These are phyloP conservation scores for Pleurotus djamor DNA, from an alignment of 768 basidiomycete species.

Conservation along the genomic window DNA sequence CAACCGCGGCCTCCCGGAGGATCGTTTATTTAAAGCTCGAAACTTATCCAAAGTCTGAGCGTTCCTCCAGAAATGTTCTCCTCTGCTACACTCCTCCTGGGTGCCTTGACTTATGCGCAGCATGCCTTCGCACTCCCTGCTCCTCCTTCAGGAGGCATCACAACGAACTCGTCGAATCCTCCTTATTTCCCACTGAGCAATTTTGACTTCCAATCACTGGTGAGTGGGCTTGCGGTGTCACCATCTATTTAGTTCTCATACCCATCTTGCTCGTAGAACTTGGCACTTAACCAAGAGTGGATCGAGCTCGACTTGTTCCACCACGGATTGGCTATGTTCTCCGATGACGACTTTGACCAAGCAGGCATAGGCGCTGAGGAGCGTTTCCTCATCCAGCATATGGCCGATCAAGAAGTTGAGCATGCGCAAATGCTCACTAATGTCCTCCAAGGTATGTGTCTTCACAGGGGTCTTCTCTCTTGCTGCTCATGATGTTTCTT, in stretches of 20 bases:
- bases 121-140: background rate
- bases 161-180: conserved; percentile 13
- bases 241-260: background rate
- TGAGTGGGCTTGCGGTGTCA: conserved; percentile 10
- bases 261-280: conserved; percentile 26
- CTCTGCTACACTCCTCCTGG: background rate
- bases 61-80: no score
- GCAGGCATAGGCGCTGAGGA: conserved; percentile 53
- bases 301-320: conserved; percentile 64
- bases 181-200: conserved; percentile 30
- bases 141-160: background rate
- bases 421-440: conserved; percentile 55
- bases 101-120: background rate
- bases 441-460: conserved; percentile 36
- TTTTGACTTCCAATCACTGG: conserved; percentile 52
- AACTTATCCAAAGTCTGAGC: no score
- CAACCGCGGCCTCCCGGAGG: no score
- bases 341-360: conserved; percentile 50
- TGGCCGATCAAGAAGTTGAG: conserved; percentile 64
- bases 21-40: no score
- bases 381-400: conserved; percentile 53
- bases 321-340: conserved; percentile 52
- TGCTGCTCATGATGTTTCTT: background rate
- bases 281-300: conserved; percentile 63
- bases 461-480: background rate